These are phyloP conservation scores for Lactarius tabidus DNA, from an alignment of 768 basidiomycete species.

Conservation along the genomic window DNA sequence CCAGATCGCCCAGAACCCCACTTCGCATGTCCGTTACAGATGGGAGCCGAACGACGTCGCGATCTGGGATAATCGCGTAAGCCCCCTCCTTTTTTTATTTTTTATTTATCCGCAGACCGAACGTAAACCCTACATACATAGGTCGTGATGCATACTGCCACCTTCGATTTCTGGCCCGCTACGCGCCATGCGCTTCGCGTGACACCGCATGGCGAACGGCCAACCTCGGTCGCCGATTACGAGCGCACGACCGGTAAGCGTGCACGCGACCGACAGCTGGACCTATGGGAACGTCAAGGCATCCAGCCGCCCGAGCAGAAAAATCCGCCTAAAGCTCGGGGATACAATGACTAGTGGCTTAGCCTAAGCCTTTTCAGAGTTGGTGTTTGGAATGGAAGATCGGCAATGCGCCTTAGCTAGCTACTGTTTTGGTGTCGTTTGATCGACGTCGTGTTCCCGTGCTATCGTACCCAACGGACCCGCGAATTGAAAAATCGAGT, in stretches of 20 bases:
- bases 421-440: background rate
- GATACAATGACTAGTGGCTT: constrained; percentile 52
- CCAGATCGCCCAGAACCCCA: constrained; percentile 64
- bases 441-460: background rate
- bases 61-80: constrained; percentile 83
- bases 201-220: constrained; percentile 78
- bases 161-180: constrained; percentile 78
- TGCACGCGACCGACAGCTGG: constrained; percentile 70
- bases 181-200: constrained; percentile 75
- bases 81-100: constrained; percentile 21
- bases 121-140: constrained; percentile 26
- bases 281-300: constrained; percentile 68
- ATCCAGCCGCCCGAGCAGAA: constrained; percentile 38
- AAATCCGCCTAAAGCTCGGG: constrained; percentile 39
- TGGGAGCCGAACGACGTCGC: constrained; percentile 77
- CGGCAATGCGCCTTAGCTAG: too few relatives aligned
- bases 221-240: constrained; percentile 71
- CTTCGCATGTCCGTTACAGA: constrained; percentile 71
- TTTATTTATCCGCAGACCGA: background rate
- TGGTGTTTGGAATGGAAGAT: background rate
- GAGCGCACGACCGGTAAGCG: constrained; percentile 56
- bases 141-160: constrained; percentile 75
- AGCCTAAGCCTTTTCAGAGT: background rate
- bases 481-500: too few relatives aligned
- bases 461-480: too few relatives aligned